Base-by-base conservation (phyloP, 208 protist genomes). In the Trypanosoma congolense region DNA sequence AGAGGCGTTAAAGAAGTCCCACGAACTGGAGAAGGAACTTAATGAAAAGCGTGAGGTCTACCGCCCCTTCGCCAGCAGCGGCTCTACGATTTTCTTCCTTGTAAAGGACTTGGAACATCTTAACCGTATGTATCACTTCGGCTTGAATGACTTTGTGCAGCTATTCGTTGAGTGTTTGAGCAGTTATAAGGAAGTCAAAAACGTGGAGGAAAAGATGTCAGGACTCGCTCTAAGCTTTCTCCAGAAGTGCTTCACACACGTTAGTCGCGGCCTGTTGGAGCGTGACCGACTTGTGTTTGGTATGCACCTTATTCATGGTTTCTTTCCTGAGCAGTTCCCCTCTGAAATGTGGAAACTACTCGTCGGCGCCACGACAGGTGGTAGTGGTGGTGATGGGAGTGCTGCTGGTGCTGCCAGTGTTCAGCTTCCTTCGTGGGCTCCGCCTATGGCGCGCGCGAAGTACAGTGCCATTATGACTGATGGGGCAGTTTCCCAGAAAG, bases 101-200 rank as follows among this genome's bases (percentile, higher is more conserved):
- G 79, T 98, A 2, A 66, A 80, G 36, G 88, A 92, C 45, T 68
- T 98, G 67, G 67, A 84, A 46, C 63, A 67, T 24, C 59, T 98
- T 24, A 98, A 98, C 72, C 77, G 81, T 54, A 99, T 99, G 96
- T 99, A 99, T 70, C 86, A 95, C 52, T 98, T 97, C 77, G 88
- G 87, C 26, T 81, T 98, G 21, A 65, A 66, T 29, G 77, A 88
- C 38, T 98, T 98, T 75, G 70, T 99, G 24, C 44, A 18, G 16
- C 74, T 94, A 18, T 96, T 95, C 73, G 73, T 65, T 26, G 60
- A 63, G 19, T 83, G 77, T 41, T 71, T 93, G 31, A 56, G 64
- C 21, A 26, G 35, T n/a, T 76, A 83, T 71, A 60, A 84, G 44
- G 75, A 67, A 25, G 50, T 24, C 3, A 56, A 61, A 8, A 66